Conservation (phyloP, 495 filamentous ascomycete genomes). For the Cetradonia linearis region DNA sequence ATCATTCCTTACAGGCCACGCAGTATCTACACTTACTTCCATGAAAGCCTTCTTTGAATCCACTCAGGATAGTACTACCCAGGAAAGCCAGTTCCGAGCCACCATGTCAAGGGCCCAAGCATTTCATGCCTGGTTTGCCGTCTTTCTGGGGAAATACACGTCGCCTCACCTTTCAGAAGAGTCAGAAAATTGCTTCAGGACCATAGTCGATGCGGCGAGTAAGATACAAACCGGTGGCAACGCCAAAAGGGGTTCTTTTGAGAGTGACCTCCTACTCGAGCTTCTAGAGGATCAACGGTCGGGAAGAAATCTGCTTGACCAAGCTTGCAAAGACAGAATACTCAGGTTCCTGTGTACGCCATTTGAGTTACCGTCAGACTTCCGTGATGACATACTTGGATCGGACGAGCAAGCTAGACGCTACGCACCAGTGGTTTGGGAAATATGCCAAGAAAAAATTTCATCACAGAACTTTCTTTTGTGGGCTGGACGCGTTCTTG, state of each 20-base stretch:
- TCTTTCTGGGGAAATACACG: slow-evolving; percentile 47
- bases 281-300: slow-evolving; percentile 62
- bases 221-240: slow-evolving; percentile 48
- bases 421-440: slow-evolving; percentile 58
- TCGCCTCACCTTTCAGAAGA: slow-evolving; percentile 38
- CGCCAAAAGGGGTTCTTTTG: slow-evolving; percentile 48
- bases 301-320: slow-evolving; percentile 52
- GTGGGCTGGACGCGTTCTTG: slow-evolving; percentile 78
- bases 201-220: slow-evolving; percentile 53
- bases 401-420: slow-evolving; percentile 48
- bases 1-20: slow-evolving; percentile 67
- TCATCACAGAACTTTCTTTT: slow-evolving; percentile 59
- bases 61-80: slow-evolving; percentile 57
- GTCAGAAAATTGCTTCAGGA: slow-evolving; percentile 47
- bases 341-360: slow-evolving; percentile 62
- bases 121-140: slow-evolving; percentile 64
- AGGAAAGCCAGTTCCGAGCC: slow-evolving; percentile 61
- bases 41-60: slow-evolving; percentile 61
- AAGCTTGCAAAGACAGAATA: slow-evolving; percentile 56
- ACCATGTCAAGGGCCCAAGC: slow-evolving; percentile 55
- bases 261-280: slow-evolving; percentile 62
- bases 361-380: slow-evolving; percentile 50
- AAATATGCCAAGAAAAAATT: slow-evolving; percentile 52
- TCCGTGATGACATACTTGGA: slow-evolving; percentile 50
- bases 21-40: slow-evolving; percentile 63